These are phyloP conservation scores for Abrus pulchellus DNA, from an alignment of 306 rosid species.

Conservation along the genomic window DNA sequence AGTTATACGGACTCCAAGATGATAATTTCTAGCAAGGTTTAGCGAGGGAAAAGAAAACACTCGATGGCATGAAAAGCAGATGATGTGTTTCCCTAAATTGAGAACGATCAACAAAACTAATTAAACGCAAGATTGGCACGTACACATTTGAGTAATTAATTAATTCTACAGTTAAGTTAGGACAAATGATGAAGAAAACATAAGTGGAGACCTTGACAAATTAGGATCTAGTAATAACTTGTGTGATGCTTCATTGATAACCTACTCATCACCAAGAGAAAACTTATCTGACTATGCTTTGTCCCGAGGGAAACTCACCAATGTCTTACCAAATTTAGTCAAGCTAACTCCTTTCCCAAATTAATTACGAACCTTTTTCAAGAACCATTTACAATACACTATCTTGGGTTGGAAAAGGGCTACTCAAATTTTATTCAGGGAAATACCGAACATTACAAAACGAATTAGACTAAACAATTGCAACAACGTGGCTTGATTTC, in stretches of 20 bases:
- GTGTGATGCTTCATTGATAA: slow-evolving; percentile 51
- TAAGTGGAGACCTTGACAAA: slow-evolving; percentile 26
- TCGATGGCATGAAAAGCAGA: background rate
- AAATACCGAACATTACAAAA: no score
- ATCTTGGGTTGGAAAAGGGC: background rate
- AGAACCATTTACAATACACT: background rate
- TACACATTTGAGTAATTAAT: slow-evolving; percentile 26
- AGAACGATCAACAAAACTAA: background rate
- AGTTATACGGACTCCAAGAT: background rate
- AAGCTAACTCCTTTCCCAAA: slow-evolving; percentile 26
- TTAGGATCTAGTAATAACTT: slow-evolving; percentile 41
- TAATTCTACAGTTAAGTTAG: background rate
- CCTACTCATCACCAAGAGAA: slow-evolving; percentile 62
- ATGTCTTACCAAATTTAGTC: slow-evolving; percentile 51
- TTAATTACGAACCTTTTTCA: background rate
- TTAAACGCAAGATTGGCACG: background rate
- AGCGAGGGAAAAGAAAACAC: background rate
- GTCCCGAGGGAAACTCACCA: slow-evolving; percentile 8
- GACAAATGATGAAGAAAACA: slow-evolving; percentile 34
- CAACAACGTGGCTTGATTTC: no score
- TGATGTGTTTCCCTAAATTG: background rate
- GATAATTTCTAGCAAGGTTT: slow-evolving; percentile 18
- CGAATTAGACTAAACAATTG: no score
- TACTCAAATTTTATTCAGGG: background rate
- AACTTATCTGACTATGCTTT: slow-evolving; percentile 27